Base-by-base conservation (phyloP, 148 eudicot genomes). In the Rhododendron simsii region DNA sequence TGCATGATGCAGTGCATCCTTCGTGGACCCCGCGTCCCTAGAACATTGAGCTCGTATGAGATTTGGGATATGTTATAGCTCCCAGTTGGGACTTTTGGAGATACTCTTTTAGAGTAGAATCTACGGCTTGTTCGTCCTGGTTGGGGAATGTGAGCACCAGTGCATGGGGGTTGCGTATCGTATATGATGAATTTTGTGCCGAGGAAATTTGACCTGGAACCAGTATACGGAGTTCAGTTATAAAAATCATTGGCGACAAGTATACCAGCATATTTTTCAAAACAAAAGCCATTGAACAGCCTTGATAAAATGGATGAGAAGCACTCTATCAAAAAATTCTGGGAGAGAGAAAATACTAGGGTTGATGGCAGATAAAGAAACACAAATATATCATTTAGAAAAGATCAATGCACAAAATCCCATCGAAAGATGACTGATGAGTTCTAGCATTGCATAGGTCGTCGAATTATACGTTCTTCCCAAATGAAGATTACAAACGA, bases 11-110 rank as follows among this genome's bases (percentile, higher is more conserved):
- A 91, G 87, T 90, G 90, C 94, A 92, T 92, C 76, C 90, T 86
- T 11, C 94, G 91, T 67, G 94, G 94, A 28, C 94, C 94, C 20
- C 94, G 92, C 8, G 94, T 92, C 18, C 94, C 94, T 7, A 92
- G 92, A 77, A 92, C 94, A 48, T 92, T 92, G 10, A 92, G 90
- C 85, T 92, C 93, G 39, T 92, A 92, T 12, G 90, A 59, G 63
- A 92, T 87, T 69, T 92, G 93, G 87, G 93, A 86, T 55, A 92
- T 89, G 86, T 86, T 90, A 88, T 92, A 92, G 87, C 88, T 91
- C 1, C 94, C 94, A 1, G 87, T 88, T 21, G 94, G 94, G 47
- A 91, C 91, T 87, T 91, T 92, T 4, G 94, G 94, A 20, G 94
- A 92, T 33, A 92, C 93, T 84, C 90, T 92, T 82, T 89, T 92